A percentile compares a stretch with the other conserved stretches of the same genome.
These are phyloP conservation scores for Carallia pectinifolia DNA, from an alignment of 345 rosid genomes.

Conservation along the genomic window DNA sequence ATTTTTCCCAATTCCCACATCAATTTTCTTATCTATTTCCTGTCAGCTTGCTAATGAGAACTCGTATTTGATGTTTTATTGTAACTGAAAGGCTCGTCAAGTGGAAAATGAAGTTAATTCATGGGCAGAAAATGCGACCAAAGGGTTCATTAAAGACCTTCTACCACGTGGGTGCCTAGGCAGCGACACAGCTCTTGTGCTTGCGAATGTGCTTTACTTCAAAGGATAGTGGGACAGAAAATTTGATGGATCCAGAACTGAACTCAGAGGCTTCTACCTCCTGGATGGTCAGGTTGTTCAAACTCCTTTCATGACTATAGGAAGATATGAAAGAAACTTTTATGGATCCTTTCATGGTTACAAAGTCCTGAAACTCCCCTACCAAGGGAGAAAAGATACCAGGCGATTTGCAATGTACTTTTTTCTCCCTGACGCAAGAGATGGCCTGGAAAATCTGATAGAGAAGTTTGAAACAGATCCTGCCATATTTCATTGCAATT, in stretches of 20 bases:
- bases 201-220: conserved; percentile 42
- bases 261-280: conserved; percentile 22
- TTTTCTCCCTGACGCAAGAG: conserved; percentile 27
- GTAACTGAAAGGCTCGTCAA: conserved; percentile 20
- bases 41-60: not conserved
- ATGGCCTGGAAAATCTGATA: conserved; percentile 17
- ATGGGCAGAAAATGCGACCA: conserved; percentile 28
- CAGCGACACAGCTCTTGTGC: conserved; percentile 15
- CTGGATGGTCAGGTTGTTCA: conserved; percentile 16
- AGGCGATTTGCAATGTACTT: conserved; percentile 27
- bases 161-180: conserved; percentile 21
- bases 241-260: conserved; percentile 24
- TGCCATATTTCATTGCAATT: conserved; percentile 16
- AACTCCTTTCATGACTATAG: conserved; percentile 34
- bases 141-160: conserved; percentile 29
- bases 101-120: conserved; percentile 24
- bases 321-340: not conserved
- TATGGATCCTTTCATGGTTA: conserved; percentile 20
- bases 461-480: conserved; percentile 15
- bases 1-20: too few relatives aligned
- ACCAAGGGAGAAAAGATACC: conserved; percentile 20
- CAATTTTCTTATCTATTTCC: not conserved
- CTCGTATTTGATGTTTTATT: not conserved
- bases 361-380: conserved; percentile 29
- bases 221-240: conserved; percentile 32